A percentile compares a stretch with the other conserved stretches of the same genome.
These are phyloP conservation scores for Kurtzmaniella fragi DNA, from an alignment of 805 yeast genomes.

Conservation along the genomic window DNA sequence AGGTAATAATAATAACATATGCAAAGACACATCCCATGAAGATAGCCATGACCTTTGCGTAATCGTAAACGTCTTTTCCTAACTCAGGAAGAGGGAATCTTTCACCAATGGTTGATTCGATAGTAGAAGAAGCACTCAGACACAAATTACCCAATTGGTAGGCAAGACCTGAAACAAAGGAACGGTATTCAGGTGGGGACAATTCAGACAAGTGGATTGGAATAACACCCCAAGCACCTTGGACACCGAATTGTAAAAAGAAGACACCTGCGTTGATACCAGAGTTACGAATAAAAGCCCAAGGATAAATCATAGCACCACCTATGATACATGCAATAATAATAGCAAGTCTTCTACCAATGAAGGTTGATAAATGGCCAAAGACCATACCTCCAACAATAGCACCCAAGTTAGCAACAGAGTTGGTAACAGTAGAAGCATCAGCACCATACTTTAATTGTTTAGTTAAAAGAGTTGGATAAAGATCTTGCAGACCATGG, in stretches of 20 bases:
- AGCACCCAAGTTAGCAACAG: slow-evolving; percentile 40
- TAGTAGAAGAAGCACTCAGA: slow-evolving; percentile 64
- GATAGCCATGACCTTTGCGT: slow-evolving; percentile 61
- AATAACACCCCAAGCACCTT: slow-evolving; percentile 67
- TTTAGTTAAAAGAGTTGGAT: slow-evolving; percentile 33
- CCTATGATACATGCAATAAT: slow-evolving; percentile 28
- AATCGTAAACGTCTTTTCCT: slow-evolving; percentile 32
- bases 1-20: slow-evolving; percentile 42
- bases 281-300: slow-evolving; percentile 24
- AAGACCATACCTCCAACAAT: slow-evolving; percentile 39
- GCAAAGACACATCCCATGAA: slow-evolving; percentile 61
- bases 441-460: slow-evolving; percentile 28
- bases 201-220: slow-evolving; percentile 60
- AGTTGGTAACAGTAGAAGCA: slow-evolving; percentile 33
- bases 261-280: slow-evolving; percentile 57
- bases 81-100: slow-evolving; percentile 33
- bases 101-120: slow-evolving; percentile 59
- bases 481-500: slow-evolving; percentile 39
- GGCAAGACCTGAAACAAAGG: slow-evolving; percentile 58
- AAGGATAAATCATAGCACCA: slow-evolving; percentile 38
- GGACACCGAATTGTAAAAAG: slow-evolving; percentile 58
- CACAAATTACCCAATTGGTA: slow-evolving; percentile 68
- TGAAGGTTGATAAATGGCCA: slow-evolving; percentile 36
- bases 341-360: slow-evolving; percentile 33
- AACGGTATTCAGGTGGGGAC: slow-evolving; percentile 57